Evolutionary conservation across 192 early-diverging fungal species (phyloP), one percentile per base, ranked within the genome.

Genomic region (Gamsiella multidivaricata): DNA sequence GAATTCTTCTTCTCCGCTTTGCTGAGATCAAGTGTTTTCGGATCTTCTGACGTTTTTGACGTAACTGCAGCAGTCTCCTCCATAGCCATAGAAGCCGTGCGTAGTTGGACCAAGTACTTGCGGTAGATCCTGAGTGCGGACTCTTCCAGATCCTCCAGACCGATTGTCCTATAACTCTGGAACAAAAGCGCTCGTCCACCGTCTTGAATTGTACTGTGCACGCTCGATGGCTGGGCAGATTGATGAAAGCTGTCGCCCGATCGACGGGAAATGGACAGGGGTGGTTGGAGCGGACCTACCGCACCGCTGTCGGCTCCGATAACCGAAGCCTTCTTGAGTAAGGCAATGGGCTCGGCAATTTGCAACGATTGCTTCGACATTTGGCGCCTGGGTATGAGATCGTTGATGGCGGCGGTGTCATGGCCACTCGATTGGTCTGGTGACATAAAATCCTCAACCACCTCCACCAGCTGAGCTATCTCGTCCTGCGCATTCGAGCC

Each of bases 71-170:
- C 54, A 23, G 63, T 54, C 28, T 78, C 74, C 25, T 78, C 74
- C n/a, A 54, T 61, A 29, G 60, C 60, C 74, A 78, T 78, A 2
- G 74, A 62, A 2, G 74, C 58, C 1, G 65, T 78, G 3, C 74
- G 58, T 3, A 78, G 54, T n/a, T 78, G 74, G 8, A 78, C 59
- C 45, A 78, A 50, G 26, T 78, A 78, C 49, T 78, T 78, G 28
- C 66, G 65, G 29, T 78, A 78, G 4, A 78, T 78, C n/a, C 66
- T 28, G 3, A 78, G 36, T 1, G 74, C 74, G 0, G 74, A 78
- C 31, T 78, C 74, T 41, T 78, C 65, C n/a, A 78, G 23, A 64
- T 78, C 74, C 61, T 78, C 74, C n/a, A 68, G 37, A 52, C 74
- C 36, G 33, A 78, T 78, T 0, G 66, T 68, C 10, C 74, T 39